Evolutionary conservation across 495 filamentous ascomycete genomes (phyloP).

Genomic region (Elasticomyces elasticus): DNA sequence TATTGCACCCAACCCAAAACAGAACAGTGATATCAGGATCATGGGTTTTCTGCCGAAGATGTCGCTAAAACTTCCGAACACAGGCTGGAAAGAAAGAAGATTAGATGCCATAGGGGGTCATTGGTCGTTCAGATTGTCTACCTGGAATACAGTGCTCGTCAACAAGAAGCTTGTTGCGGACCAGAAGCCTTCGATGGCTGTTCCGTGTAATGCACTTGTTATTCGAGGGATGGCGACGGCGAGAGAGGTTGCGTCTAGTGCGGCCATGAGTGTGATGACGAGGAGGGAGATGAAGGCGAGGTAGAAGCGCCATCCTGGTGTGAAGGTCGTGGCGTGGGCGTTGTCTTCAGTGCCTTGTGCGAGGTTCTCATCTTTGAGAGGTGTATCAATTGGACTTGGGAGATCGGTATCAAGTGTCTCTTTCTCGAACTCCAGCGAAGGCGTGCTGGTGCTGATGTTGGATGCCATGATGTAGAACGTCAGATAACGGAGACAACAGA

Average conservation of each 20-base stretch:
- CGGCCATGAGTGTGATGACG: conserved; percentile 55
- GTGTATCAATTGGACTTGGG: no score
- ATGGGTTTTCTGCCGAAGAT: conserved; percentile 41
- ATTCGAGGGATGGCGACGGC: conserved; percentile 61
- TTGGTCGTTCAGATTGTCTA: no score
- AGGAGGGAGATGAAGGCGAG: conserved; percentile 48
- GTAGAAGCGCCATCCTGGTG: conserved; percentile 33
- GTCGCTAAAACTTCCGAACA: conserved; percentile 37
- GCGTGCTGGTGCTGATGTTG: not conserved
- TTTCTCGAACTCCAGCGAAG: not conserved
- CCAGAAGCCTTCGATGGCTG: conserved; percentile 53
- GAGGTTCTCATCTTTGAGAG: no score
- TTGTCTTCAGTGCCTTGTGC: no score
- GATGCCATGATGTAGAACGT: not conserved
- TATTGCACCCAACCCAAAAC: conserved; percentile 51
- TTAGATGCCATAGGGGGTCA: no score
- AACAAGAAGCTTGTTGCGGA: conserved; percentile 47
- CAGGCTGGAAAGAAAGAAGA: no score
- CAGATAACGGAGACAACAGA: not conserved
- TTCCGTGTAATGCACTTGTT: conserved; percentile 39
- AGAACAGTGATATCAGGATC: conserved; percentile 40
- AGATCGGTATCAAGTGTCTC: not conserved
- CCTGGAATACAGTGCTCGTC: conserved; percentile 37
- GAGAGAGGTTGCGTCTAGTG: conserved; percentile 65
- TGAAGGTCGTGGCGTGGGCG: conserved; percentile 22